These are phyloP conservation scores for Penicillium canariense DNA, from an alignment of 495 filamentous ascomycete genomes.

Conservation along the genomic window DNA sequence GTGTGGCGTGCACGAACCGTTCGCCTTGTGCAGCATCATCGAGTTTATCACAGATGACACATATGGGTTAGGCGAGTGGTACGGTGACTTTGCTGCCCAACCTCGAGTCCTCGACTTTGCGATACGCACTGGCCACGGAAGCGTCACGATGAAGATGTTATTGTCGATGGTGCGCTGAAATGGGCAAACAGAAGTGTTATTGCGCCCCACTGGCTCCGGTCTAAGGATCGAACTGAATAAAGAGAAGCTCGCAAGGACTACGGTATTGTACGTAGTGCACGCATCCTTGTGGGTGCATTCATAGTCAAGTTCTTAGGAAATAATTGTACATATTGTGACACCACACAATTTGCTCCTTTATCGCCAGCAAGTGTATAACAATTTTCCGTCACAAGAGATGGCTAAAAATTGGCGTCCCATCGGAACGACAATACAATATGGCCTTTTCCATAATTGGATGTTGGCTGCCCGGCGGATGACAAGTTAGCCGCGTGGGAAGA, in stretches of 20 bases:
- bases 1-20: conserved; percentile 7
- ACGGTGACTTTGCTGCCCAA: not conserved
- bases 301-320: too few species aligned
- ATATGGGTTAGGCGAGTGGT: not conserved
- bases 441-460: too few species aligned
- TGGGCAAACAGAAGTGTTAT: not conserved
- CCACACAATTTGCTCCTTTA: too few species aligned
- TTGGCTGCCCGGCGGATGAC: too few species aligned
- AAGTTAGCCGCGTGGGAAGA: too few species aligned
- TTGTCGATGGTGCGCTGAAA: conserved; percentile 1
- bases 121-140: conserved; percentile 12
- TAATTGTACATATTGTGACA: too few species aligned
- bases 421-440: too few species aligned
- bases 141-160: conserved; percentile 1
- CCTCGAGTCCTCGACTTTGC: conserved; percentile 1
- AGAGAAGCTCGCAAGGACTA: conserved; percentile 4
- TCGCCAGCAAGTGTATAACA: too few species aligned
- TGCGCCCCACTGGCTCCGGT: not conserved
- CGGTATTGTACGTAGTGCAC: too few species aligned
- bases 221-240: conserved; percentile 2
- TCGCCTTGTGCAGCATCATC: conserved; percentile 7
- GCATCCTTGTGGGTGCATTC: too few species aligned
- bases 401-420: too few species aligned
- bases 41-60: conserved; percentile 2
- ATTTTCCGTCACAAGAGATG: too few species aligned